Percentiles rank a stretch among this genome's conserved stretches.
phyloP scores from a whole-genome alignment of 2,329 filamentous ascomycete genomes.

The Cercospora sesami region DNA sequence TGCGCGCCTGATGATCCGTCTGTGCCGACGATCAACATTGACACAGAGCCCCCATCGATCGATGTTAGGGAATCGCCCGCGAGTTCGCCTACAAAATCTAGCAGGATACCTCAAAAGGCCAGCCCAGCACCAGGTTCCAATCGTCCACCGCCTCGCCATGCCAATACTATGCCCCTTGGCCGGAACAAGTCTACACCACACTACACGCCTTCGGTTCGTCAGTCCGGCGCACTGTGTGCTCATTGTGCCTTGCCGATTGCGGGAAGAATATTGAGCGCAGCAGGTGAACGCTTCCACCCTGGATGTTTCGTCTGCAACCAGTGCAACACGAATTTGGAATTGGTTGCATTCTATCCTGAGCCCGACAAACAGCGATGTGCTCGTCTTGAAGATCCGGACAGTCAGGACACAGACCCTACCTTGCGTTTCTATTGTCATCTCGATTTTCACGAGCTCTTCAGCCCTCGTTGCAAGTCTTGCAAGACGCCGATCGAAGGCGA shows the following conservation, averaged over 20 bases:
- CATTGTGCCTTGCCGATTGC: slow-evolving; percentile 83
- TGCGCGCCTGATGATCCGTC: slow-evolving; percentile 50
- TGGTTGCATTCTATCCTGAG: slow-evolving; percentile 93
- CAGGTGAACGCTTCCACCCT: slow-evolving; percentile 83
- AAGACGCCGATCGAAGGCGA: slow-evolving; percentile 95
- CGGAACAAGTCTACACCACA: slow-evolving; percentile 42
- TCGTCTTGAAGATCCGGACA: slow-evolving; percentile 47
- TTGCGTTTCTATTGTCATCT: slow-evolving; percentile 93
- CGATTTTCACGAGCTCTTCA: slow-evolving; percentile 96
- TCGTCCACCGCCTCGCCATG: slow-evolving; percentile 40
- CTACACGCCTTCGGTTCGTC: slow-evolving; percentile 49
- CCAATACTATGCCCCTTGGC: slow-evolving; percentile 37
- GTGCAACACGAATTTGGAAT: slow-evolving; percentile 85
- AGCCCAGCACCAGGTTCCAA: slow-evolving; percentile 38
- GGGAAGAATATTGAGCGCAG: slow-evolving; percentile 83
- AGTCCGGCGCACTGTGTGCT: slow-evolving; percentile 72
- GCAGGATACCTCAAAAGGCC: slow-evolving; percentile 5
- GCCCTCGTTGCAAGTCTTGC: slow-evolving; percentile 91
- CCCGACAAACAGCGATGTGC: slow-evolving; percentile 70
- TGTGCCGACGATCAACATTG: slow-evolving; percentile 35
- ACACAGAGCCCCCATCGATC: slow-evolving; percentile 31
- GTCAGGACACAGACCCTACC: slow-evolving; percentile 65
- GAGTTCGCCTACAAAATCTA: slow-evolving; percentile 6
- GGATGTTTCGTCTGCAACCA: slow-evolving; percentile 88
- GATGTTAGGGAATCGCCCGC: slow-evolving; percentile 10